A percentile compares a stretch with the other conserved stretches of the same genome.
Conservation (phyloP, 495 filamentous ascomycete genomes). For the Penicillium herquei region DNA sequence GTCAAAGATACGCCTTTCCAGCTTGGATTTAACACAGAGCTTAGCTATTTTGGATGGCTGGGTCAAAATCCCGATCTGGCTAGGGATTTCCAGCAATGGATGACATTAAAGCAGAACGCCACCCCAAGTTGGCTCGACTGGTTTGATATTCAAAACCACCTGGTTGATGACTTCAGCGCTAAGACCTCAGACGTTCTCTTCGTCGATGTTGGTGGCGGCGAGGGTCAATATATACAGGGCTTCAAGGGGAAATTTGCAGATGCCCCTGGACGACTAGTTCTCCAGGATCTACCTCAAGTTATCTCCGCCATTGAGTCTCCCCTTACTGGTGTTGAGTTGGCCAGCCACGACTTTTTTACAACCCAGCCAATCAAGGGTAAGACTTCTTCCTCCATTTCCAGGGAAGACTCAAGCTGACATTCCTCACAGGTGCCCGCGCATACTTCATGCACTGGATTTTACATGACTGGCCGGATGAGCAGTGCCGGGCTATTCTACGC, state of each 20-base stretch:
- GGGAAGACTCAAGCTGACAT: not conserved
- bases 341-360: conserved; percentile 49
- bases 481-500: conserved; percentile 35
- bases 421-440: conserved; percentile 30
- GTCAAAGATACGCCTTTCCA: conserved; percentile 37
- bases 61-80: conserved; percentile 17
- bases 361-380: conserved; percentile 46
- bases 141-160: conserved; percentile 28
- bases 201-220: conserved; percentile 37
- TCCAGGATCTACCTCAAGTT: conserved; percentile 34
- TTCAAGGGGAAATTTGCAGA: conserved; percentile 33
- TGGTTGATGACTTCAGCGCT: conserved; percentile 19
- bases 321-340: conserved; percentile 34
- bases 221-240: conserved; percentile 29
- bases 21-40: conserved; percentile 31
- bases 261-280: conserved; percentile 26
- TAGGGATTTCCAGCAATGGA: conserved; percentile 27
- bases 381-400: conserved; percentile 34
- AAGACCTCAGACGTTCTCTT: conserved; percentile 27
- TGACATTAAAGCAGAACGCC: conserved; percentile 21
- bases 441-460: conserved; percentile 42
- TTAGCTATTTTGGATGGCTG: conserved; percentile 30
- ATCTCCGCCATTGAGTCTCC: conserved; percentile 10
- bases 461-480: conserved; percentile 50
- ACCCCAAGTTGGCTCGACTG: conserved; percentile 29